Conservation (phyloP, 2,329 filamentous ascomycete species). For the Venturia oleaginea region DNA sequence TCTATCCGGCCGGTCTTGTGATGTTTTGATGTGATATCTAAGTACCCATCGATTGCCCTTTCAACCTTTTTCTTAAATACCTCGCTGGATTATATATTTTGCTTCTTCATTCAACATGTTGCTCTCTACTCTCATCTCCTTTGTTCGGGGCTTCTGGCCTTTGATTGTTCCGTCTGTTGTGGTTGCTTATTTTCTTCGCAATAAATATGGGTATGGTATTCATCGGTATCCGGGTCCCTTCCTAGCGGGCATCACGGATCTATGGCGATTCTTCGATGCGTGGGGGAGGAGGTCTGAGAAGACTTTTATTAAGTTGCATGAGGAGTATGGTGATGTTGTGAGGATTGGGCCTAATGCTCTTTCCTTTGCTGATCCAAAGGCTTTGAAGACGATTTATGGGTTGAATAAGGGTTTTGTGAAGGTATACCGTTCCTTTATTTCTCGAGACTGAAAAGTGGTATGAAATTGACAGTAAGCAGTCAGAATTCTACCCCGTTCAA, state of each 20-base stretch:
- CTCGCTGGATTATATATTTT: background rate
- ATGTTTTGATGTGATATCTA: too few relatives aligned
- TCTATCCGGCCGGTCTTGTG: background rate
- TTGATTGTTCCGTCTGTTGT: background rate
- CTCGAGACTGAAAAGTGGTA: background rate
- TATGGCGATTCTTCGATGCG: slow-evolving; percentile 61
- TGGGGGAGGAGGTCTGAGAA: slow-evolving; percentile 54
- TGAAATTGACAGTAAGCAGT: slow-evolving; percentile 38
- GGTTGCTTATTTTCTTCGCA: slow-evolving; percentile 28
- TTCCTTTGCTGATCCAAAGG: slow-evolving; percentile 64
- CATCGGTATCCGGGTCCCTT: slow-evolving; percentile 65
- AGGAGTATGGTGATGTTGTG: slow-evolving; percentile 64
- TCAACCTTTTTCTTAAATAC: background rate
- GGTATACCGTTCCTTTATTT: slow-evolving; percentile 35
- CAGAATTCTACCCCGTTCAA: slow-evolving; percentile 73
- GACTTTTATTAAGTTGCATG: slow-evolving; percentile 60
- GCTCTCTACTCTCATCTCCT: background rate
- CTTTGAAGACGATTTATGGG: slow-evolving; percentile 69
- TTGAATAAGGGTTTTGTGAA: slow-evolving; percentile 74
- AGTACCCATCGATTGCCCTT: too few relatives aligned
- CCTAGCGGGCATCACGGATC: slow-evolving; percentile 59
- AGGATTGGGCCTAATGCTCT: slow-evolving; percentile 65
- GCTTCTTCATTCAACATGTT: slow-evolving; percentile 2
- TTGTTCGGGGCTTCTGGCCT: background rate
- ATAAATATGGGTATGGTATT: slow-evolving; percentile 47